Conservation (phyloP, 768 basidiomycete genomes). For the Hortiboletus campestris region DNA sequence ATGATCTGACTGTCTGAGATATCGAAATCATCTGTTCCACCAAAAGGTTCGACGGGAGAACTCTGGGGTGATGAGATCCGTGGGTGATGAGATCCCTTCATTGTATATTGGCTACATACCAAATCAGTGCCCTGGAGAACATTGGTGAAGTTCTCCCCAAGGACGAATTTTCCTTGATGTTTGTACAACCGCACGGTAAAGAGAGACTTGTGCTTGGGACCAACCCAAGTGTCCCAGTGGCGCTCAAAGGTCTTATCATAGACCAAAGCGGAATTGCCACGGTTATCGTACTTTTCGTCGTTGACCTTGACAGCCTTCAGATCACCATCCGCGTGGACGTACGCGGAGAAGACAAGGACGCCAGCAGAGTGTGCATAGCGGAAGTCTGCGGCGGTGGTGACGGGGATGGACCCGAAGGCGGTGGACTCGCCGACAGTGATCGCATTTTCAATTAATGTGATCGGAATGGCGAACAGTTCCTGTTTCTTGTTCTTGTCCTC, state of each 20-base stretch:
- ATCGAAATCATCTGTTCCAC: conserved; percentile 80
- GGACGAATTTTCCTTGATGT: conserved; percentile 48
- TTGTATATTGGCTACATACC: conserved; percentile 40
- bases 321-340: conserved; percentile 75
- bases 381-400: conserved; percentile 68
- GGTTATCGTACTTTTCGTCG: conserved; percentile 69
- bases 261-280: conserved; percentile 69
- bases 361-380: conserved; percentile 55
- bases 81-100: neutral
- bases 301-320: conserved; percentile 65
- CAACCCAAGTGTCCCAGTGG: conserved; percentile 81
- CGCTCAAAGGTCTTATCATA: conserved; percentile 68
- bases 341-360: conserved; percentile 79
- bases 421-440: conserved; percentile 37
- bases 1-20: conserved; percentile 67
- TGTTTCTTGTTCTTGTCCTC: conserved; percentile 49
- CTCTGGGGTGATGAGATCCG: conserved; percentile 38
- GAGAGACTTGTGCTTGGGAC: conserved; percentile 67
- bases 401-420: conserved; percentile 65
- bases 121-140: conserved; percentile 66
- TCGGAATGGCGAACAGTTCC: conserved; percentile 57
- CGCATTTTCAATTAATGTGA: conserved; percentile 41
- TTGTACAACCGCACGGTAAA: conserved; percentile 63
- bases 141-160: conserved; percentile 54
- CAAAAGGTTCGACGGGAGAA: conserved; percentile 82